Evolutionary conservation across 768 basidiomycete species (phyloP).

Genomic region (Symmetrospora coprosmae): DNA sequence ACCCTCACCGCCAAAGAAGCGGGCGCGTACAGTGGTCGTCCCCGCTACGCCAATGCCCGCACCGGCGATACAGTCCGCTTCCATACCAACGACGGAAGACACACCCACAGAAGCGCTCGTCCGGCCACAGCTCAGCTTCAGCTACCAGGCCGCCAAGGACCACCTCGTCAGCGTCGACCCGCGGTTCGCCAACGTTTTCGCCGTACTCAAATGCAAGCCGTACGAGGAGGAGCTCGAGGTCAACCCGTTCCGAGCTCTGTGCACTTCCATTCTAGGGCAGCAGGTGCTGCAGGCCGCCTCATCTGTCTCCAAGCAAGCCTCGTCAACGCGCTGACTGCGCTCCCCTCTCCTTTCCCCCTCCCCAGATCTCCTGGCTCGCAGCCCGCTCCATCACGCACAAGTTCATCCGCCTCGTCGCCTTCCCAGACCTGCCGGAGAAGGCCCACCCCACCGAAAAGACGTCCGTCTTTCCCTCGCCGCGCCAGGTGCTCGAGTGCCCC

Average conservation of each 20-base stretch:
- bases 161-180: constrained; percentile 56
- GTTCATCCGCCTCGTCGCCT: constrained; percentile 58
- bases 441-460: constrained; percentile 11
- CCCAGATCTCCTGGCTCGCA: constrained; percentile 75
- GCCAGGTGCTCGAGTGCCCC: constrained; percentile 52
- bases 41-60: no score
- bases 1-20: no score
- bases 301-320: constrained; percentile 63
- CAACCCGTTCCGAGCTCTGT: constrained; percentile 46
- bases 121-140: constrained; percentile 59
- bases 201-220: constrained; percentile 54
- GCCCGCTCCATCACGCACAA: constrained; percentile 67
- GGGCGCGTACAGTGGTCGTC: no score
- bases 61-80: no score
- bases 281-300: constrained; percentile 75
- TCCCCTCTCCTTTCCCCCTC: constrained; percentile 51
- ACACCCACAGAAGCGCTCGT: no score
- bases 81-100: no score
- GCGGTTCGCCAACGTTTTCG: constrained; percentile 59
- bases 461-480: constrained; percentile 52
- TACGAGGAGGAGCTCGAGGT: constrained; percentile 45
- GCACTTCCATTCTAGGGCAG: constrained; percentile 55
- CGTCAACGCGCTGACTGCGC: constrained; percentile 57
- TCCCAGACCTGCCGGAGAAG: constrained; percentile 59
- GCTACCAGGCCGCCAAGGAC: constrained; percentile 57